Evolutionary conservation across 192 early-diverging fungal species (phyloP), one percentile per base, ranked within the genome.

Genomic region (Umbelopsis vinacea): DNA sequence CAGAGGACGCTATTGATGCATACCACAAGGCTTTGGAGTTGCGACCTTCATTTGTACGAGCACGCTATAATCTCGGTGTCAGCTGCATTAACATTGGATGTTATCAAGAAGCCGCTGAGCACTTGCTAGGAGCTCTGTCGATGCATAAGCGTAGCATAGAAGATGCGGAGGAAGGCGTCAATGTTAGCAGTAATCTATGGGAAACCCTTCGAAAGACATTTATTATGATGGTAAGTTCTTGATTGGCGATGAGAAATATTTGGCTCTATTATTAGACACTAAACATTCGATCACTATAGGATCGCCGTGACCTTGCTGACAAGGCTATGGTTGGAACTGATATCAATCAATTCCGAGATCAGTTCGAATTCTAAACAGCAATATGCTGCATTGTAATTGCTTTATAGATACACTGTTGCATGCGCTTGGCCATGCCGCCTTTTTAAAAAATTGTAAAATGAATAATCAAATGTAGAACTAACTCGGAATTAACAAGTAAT

Each of bases 21-120:
- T 99, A 99, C 75, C 94, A 93, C 76, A 88, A 92, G 24, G 98
- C 98, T 6, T 83, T 99, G 29, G 89, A 95, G 71, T 83, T 99
- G 52, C 96, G 97, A 70, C 97, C 98, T 4, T 89, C 89, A 22
- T 99, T 94, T 86, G 92, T 99, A 17, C 91, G 98, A 29, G 98
- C 95, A n/a, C 86, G 97, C 52, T 99, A 97, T 85, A 99, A 99
- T 82, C 78, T 99, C 47, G 95, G 95, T 8, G 91, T 99, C 38
- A 89, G 91, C n/a, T 96, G 96, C 75, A 92, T 98, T 54, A 95
- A 97, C 76, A 85, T 98, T 82, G 92, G 92, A 12, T 89, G 93
- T 73, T 93, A 97, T 73, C 77, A 86, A 26, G 97, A 98, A 76
- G 96, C 97, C 3, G 95, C 92, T 10, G 96, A 96, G 72, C 96